These are phyloP conservation scores for Daedaleopsis nitida DNA, from an alignment of 768 basidiomycete species.

Conservation along the genomic window DNA sequence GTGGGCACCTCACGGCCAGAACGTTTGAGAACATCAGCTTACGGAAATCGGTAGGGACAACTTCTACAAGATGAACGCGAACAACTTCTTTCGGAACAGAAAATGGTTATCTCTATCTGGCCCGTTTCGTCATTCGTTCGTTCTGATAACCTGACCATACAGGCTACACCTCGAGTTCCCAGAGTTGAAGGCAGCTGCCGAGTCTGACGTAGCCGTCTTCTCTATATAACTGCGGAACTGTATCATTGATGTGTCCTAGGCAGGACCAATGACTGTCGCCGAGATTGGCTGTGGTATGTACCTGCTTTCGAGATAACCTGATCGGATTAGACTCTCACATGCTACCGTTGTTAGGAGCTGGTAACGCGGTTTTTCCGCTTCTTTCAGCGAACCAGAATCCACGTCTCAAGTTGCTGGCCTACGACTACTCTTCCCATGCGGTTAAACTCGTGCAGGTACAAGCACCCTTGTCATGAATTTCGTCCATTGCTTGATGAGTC, in stretches of 20 bases:
- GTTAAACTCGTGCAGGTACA: slow-evolving; percentile 85
- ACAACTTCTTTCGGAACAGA: slow-evolving; percentile 92
- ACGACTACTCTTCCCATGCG: slow-evolving; percentile 90
- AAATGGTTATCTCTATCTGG: slow-evolving; percentile 61
- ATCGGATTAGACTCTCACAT: background rate
- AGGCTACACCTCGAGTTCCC: slow-evolving; percentile 96
- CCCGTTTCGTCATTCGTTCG: slow-evolving; percentile 9
- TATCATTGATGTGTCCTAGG: slow-evolving; percentile 43
- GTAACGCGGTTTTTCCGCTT: slow-evolving; percentile 93
- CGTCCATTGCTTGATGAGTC: background rate
- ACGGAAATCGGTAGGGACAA: slow-evolving; percentile 65
- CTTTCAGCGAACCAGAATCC: slow-evolving; percentile 84
- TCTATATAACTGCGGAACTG: background rate
- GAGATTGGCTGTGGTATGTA: slow-evolving; percentile 89
- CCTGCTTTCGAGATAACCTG: background rate
- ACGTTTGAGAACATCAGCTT: background rate
- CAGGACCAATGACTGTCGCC: slow-evolving; percentile 73
- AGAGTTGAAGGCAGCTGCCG: slow-evolving; percentile 73
- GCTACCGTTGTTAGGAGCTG: slow-evolving; percentile 63
- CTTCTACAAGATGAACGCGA: slow-evolving; percentile 85
- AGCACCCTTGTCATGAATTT: background rate
- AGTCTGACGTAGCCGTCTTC: slow-evolving; percentile 52
- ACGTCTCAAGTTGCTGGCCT: slow-evolving; percentile 70
- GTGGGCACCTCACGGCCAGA: slow-evolving; percentile 36
- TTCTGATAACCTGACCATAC: background rate